Percentiles rank a stretch among this genome's conserved stretches.
phyloP scores from a whole-genome alignment of 2,329 filamentous ascomycete species.

The Coccinonectria pachysandricola region DNA sequence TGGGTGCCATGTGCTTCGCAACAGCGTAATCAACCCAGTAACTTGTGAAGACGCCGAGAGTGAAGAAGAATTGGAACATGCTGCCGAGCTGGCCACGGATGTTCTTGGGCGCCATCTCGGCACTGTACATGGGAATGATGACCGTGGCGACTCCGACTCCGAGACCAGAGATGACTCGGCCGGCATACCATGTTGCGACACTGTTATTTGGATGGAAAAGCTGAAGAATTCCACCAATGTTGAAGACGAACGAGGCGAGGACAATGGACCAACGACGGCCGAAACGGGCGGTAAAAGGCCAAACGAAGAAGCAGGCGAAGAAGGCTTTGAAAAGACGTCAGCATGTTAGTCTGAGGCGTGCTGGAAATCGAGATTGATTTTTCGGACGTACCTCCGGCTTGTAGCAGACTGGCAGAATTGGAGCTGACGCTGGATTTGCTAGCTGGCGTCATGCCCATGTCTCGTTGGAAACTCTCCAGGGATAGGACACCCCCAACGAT shows the following conservation, averaged over 20 bases:
- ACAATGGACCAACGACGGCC: constrained; percentile 31
- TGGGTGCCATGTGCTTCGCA: constrained; percentile 24
- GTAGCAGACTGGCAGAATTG: constrained; percentile 30
- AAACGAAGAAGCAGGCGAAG: constrained; percentile 32
- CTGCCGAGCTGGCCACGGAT: constrained; percentile 32
- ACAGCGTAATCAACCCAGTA: constrained; percentile 40
- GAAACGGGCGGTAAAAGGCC: constrained; percentile 31
- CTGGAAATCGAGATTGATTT: neutral
- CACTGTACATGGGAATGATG: constrained; percentile 35
- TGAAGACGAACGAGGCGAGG: constrained; percentile 32
- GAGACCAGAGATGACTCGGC: constrained; percentile 25
- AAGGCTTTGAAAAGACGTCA: constrained; percentile 23
- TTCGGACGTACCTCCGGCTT: constrained; percentile 26
- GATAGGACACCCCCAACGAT: constrained; percentile 32
- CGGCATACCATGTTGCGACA: constrained; percentile 28
- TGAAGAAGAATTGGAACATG: constrained; percentile 36
- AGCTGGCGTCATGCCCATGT: constrained; percentile 24
- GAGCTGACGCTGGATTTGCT: constrained; percentile 25
- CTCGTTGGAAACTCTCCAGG: constrained; percentile 26
- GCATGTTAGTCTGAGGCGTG: neutral
- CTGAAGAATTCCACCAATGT: constrained; percentile 31
- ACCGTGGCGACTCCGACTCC: constrained; percentile 30
- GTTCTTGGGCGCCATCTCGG: constrained; percentile 36
- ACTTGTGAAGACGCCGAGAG: constrained; percentile 29
- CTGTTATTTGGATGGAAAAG: constrained; percentile 26